These are phyloP conservation scores for Beauveria scarabaeidicola DNA, from an alignment of 2,329 filamentous ascomycete species.

Conservation along the genomic window DNA sequence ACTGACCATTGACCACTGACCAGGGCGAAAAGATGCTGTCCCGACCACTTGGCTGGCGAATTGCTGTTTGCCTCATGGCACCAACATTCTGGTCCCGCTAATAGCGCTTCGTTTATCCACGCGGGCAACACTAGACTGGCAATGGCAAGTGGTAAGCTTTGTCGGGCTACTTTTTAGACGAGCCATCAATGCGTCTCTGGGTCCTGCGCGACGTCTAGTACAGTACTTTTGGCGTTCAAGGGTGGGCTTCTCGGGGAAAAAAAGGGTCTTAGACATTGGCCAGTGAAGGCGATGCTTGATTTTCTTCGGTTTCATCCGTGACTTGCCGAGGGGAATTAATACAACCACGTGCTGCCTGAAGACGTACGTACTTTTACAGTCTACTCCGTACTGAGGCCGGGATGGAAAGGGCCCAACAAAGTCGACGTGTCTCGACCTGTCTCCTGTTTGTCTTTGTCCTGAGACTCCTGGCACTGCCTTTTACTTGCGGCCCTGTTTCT, in stretches of 20 bases:
- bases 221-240: background rate
- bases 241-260: background rate
- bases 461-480: too few relatives aligned
- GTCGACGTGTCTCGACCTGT: background rate
- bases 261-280: background rate
- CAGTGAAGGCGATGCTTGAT: background rate
- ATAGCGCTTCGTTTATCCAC: background rate
- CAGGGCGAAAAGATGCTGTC: background rate
- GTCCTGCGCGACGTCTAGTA: background rate
- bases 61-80: background rate
- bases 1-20: background rate
- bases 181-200: background rate
- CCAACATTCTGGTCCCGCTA: background rate
- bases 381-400: background rate
- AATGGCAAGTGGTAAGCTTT: background rate
- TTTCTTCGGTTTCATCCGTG: background rate
- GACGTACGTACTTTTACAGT: too few relatives aligned
- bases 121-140: background rate
- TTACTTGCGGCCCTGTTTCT: background rate
- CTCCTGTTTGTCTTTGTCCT: too few relatives aligned
- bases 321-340: background rate
- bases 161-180: background rate
- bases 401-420: background rate
- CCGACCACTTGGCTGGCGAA: background rate
- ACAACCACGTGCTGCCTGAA: background rate